phyloP scores from a whole-genome alignment of 108 stramenopile genomes.

The Chaetoceros tenuissimus region DNA sequence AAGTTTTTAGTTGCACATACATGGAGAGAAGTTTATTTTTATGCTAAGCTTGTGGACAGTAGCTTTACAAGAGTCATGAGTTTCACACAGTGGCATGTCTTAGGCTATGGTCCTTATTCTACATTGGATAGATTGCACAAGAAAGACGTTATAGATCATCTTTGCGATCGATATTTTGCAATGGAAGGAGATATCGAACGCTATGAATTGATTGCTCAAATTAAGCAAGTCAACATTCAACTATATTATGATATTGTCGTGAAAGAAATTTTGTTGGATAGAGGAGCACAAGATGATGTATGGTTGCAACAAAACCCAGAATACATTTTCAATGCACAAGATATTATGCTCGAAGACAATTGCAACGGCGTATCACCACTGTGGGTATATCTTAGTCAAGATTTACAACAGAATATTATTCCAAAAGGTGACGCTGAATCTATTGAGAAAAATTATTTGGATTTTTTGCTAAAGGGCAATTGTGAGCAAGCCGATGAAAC shows the following conservation, averaged over 20 bases:
- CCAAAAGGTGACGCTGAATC: slow-evolving; percentile 22
- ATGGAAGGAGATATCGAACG: slow-evolving; percentile 27
- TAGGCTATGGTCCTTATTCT: slow-evolving; percentile 53
- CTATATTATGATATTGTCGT: slow-evolving; percentile 48
- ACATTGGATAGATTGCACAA: slow-evolving; percentile 36
- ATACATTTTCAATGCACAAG: slow-evolving; percentile 10
- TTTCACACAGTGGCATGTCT: slow-evolving; percentile 57
- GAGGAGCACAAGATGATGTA: slow-evolving; percentile 49
- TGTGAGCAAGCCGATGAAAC: neutral
- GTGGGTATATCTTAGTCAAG: slow-evolving; percentile 43
- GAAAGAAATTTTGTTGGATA: slow-evolving; percentile 35
- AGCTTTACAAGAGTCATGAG: slow-evolving; percentile 43
- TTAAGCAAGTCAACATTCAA: slow-evolving; percentile 37
- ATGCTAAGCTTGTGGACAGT: slow-evolving; percentile 47
- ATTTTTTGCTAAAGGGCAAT: neutral
- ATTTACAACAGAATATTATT: slow-evolving; percentile 23
- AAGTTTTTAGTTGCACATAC: slow-evolving; percentile 31
- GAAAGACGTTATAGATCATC: slow-evolving; percentile 45
- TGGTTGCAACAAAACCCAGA: slow-evolving; percentile 34
- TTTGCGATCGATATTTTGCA: slow-evolving; percentile 57
- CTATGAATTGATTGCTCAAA: slow-evolving; percentile 53
- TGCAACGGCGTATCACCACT: slow-evolving; percentile 14
- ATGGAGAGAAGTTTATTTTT: slow-evolving; percentile 34
- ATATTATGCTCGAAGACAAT: slow-evolving; percentile 1
- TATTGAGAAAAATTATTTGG: neutral